Evolutionary conservation across 2,329 filamentous ascomycete species (phyloP), one percentile per base, ranked within the genome.

Genomic region (Epichloe sylvatica): DNA sequence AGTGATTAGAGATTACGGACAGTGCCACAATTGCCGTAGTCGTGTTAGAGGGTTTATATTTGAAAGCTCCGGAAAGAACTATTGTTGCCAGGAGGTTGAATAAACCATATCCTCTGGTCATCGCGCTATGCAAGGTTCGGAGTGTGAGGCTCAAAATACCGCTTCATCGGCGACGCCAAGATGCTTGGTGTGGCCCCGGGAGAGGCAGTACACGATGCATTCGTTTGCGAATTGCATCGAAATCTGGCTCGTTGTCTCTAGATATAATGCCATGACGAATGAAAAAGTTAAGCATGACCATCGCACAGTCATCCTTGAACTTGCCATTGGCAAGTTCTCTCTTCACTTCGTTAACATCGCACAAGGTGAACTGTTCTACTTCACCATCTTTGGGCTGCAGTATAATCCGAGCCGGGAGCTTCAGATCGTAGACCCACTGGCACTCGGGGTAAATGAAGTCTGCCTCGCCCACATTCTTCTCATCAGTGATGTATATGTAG

Each of bases 291-390:
- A 96, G 67, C 62, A 92, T 69, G 45, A 94, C 78, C 51, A 92
- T 64, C 13, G 86, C 84, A 66, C 90, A 96, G 64, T 97, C 97
- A 2, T 90, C 85, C 72, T 98, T 98, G 72, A 91, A 98, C 57
- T 83, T 77, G 13, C 86, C 87, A 47, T 72, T 70, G 15, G 74
- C 75, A 60, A 98, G 69, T 42, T 83, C 80, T 51, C 74, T 71
- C 64, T 81, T 77, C 42, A 94, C 78, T 66, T 94, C 77, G n/a
- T 84, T 78, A 39, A 96, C 74, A 1, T 76, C 81, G 76, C 80
- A 82, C 51, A 96, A 72, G 61, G 80, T 77, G 63, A 97, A 97
- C 53, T 80, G 78, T 60, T 89, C 86, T 4, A 95, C 92, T 69
- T 98, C 92, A 48, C 84, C 82, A 64, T 98, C 92, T 51, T 84